phyloP scores from a whole-genome alignment of 2,329 filamentous ascomycete genomes.

The Geoglossum cookeanum region DNA sequence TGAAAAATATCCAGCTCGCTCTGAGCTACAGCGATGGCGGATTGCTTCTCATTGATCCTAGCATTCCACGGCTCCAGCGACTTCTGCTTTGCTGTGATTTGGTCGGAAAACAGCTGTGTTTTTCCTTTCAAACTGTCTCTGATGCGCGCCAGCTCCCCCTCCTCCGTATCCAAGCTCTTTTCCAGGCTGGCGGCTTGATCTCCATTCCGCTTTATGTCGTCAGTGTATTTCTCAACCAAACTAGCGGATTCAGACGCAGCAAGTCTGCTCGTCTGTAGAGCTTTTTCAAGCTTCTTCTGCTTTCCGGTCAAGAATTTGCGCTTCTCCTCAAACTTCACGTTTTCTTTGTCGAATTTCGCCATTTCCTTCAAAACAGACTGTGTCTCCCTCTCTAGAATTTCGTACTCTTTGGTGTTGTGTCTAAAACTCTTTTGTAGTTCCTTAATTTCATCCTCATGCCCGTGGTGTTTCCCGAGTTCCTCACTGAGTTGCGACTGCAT shows the following conservation, averaged over 20 bases:
- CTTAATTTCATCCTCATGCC: constrained; percentile 79
- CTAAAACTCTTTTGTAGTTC: constrained; percentile 71
- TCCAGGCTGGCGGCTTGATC: constrained; percentile 63
- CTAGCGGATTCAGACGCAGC: constrained; percentile 56
- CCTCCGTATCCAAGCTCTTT: constrained; percentile 54
- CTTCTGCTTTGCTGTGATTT: constrained; percentile 85
- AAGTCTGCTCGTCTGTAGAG: constrained; percentile 57
- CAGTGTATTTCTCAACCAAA: constrained; percentile 55
- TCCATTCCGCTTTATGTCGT: constrained; percentile 59
- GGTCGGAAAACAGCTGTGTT: constrained; percentile 81
- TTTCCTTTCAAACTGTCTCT: constrained; percentile 83
- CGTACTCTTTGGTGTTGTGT: constrained; percentile 64
- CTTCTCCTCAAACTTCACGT: constrained; percentile 95
- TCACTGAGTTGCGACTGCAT: constrained; percentile 72
- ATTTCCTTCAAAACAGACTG: constrained; percentile 70
- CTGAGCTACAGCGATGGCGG: constrained; percentile 80
- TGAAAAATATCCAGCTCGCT: constrained; percentile 83
- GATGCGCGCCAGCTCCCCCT: constrained; percentile 64
- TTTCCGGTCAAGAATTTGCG: constrained; percentile 83
- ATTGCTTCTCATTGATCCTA: constrained; percentile 93
- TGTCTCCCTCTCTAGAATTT: constrained; percentile 61
- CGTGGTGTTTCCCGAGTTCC: constrained; percentile 81
- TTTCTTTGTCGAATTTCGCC: constrained; percentile 85
- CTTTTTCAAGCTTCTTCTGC: constrained; percentile 86
- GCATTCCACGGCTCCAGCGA: constrained; percentile 90